Percentiles rank a stretch among this genome's conserved stretches.
These are phyloP conservation scores for Solanum hybrid DNA, from an alignment of 305 asterid species.

Conservation along the genomic window DNA sequence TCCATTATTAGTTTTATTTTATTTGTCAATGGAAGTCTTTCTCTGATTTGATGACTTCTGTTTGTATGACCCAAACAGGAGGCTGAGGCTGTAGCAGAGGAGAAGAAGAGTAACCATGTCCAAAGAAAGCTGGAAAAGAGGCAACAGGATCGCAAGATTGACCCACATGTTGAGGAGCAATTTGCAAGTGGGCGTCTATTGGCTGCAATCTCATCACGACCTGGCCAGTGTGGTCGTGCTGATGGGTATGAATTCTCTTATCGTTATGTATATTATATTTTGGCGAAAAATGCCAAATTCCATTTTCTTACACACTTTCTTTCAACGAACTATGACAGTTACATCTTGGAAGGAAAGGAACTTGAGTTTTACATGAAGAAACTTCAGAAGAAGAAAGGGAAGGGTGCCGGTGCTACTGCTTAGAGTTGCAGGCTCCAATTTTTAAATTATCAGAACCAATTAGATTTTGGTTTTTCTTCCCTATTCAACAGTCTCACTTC, in stretches of 20 bases:
- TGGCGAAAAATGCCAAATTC: background rate
- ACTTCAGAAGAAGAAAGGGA: constrained; percentile 33
- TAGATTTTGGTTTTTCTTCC: background rate
- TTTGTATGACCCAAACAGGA: constrained; percentile 15
- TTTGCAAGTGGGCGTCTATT: constrained; percentile 37
- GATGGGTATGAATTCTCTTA: constrained; percentile 33
- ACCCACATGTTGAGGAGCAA: constrained; percentile 51
- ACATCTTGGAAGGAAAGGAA: constrained; percentile 37
- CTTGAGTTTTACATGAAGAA: constrained; percentile 32
- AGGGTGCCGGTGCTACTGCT: constrained; percentile 24
- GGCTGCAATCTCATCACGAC: constrained; percentile 49
- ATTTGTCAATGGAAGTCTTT: background rate
- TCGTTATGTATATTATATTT: background rate
- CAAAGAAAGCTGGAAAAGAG: constrained; percentile 33
- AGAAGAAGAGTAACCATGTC: constrained; percentile 44
- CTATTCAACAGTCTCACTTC: background rate
- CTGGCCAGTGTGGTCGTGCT: constrained; percentile 55
- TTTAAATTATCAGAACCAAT: background rate
- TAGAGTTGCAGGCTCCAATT: constrained; percentile 1
- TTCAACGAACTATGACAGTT: constrained; percentile 5
- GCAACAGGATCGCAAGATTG: constrained; percentile 39
- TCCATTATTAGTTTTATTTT: background rate
- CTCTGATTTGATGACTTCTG: background rate
- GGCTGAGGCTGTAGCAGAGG: constrained; percentile 30
- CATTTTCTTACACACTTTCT: background rate